A percentile compares a stretch with the other conserved stretches of the same genome.
These are phyloP conservation scores for Clarkia xantiana DNA, from an alignment of 345 rosid genomes.

Conservation along the genomic window DNA sequence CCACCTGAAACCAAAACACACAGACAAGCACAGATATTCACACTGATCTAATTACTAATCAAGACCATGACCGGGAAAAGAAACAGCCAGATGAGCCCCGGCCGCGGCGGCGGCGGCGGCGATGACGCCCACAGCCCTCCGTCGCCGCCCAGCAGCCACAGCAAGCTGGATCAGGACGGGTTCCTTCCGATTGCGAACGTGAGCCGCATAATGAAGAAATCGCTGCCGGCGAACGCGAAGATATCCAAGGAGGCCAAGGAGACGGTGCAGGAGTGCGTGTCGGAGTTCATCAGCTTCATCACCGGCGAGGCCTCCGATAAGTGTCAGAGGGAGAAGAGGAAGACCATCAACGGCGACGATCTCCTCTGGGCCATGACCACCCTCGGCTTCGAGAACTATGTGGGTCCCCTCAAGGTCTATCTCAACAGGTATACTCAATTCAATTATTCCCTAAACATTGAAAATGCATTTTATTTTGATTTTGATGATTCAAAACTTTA, in stretches of 20 bases:
- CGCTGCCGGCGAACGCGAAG: constrained; percentile 12
- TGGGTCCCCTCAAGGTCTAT: constrained; percentile 12
- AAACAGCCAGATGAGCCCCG: constrained; percentile 1
- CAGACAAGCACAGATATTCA: too few species aligned
- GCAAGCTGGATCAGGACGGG: constrained; percentile 10
- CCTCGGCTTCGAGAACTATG: constrained; percentile 12
- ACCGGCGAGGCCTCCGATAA: constrained; percentile 15
- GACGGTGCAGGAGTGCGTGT: constrained; percentile 16
- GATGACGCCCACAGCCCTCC: neutral
- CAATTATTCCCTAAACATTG: neutral
- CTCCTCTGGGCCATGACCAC: constrained; percentile 17
- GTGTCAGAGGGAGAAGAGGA: constrained; percentile 16
- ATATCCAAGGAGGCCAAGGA: constrained; percentile 15
- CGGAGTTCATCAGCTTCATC: constrained; percentile 16
- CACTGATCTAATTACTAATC: too few species aligned
- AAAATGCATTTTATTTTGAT: too few species aligned
- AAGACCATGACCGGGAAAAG: constrained; percentile 4
- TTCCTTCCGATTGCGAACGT: constrained; percentile 14
- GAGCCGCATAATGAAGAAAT: constrained; percentile 12
- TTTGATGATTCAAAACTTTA: too few species aligned
- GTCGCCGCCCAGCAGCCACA: neutral
- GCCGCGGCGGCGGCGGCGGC: neutral
- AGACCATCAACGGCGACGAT: constrained; percentile 16
- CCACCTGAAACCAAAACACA: too few species aligned
- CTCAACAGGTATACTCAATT: constrained; percentile 4